Percentiles rank a stretch among this genome's conserved stretches.
Evolutionary conservation across 116 monocot species (phyloP).

Genomic region (Thalassia testudinum): DNA sequence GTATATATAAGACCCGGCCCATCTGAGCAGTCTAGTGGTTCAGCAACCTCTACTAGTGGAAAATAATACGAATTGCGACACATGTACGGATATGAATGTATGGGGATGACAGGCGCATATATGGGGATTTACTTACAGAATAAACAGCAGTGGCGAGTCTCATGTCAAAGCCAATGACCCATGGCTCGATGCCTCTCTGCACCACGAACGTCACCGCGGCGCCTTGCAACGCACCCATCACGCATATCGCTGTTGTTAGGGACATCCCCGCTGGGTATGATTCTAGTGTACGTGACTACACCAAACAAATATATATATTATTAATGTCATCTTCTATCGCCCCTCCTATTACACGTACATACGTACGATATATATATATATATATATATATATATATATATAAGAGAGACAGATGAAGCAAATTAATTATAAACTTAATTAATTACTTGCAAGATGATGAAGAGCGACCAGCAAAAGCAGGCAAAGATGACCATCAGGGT

Average conservation of each 20-base stretch:
- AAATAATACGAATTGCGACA: too few species aligned
- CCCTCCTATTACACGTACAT: too few species aligned
- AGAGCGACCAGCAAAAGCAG: too few species aligned
- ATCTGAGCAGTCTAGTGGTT: too few species aligned
- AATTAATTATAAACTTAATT: background rate
- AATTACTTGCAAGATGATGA: conserved; percentile 67
- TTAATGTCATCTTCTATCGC: background rate
- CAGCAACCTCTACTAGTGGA: too few species aligned
- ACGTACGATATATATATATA: too few species aligned
- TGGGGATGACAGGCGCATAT: too few species aligned
- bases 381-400: background rate
- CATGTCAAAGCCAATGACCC: conserved; percentile 64
- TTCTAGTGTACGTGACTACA: conserved; percentile 52
- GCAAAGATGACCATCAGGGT: too few species aligned
- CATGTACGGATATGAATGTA: too few species aligned
- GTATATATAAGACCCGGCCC: too few species aligned
- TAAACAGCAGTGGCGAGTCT: conserved; percentile 58
- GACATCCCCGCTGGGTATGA: conserved; percentile 73
- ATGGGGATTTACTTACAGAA: conserved; percentile 56
- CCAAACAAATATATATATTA: background rate
- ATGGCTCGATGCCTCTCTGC: conserved; percentile 28
- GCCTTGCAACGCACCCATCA: conserved; percentile 39
- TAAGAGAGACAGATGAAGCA: background rate
- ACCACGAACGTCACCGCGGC: conserved; percentile 37
- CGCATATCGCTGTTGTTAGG: conserved; percentile 54